Conservation (phyloP, 2,329 filamentous ascomycete genomes). For the Monosporascus sp. region DNA sequence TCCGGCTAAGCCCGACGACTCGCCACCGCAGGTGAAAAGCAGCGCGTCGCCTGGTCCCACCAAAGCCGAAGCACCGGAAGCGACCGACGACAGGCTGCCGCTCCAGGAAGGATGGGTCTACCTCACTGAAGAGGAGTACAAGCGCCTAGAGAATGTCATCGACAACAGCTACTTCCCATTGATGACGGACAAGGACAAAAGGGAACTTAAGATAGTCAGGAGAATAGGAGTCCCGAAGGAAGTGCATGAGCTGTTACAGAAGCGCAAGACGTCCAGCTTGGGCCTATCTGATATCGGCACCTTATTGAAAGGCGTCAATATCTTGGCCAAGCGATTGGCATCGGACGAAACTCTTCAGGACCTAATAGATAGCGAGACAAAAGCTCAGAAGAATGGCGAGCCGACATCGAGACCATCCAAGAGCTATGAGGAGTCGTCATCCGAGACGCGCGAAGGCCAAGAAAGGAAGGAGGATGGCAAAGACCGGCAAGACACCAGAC, state of each 20-base stretch:
- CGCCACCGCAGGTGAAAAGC: conserved; percentile 21
- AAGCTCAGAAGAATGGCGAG: background rate
- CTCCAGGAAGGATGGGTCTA: conserved; percentile 26
- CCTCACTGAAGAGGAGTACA: conserved; percentile 16
- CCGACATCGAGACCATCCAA: conserved; percentile 1
- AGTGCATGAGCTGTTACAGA: conserved; percentile 11
- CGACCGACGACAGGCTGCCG: conserved; percentile 9
- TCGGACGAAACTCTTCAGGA: conserved; percentile 2
- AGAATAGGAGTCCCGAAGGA: conserved; percentile 13
- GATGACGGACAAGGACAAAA: background rate
- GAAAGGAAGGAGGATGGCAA: conserved; percentile 11
- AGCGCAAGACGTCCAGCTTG: conserved; percentile 2
- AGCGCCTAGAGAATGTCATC: conserved; percentile 1
- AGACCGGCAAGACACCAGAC: too few species aligned
- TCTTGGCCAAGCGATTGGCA: conserved; percentile 9
- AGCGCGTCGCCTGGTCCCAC: conserved; percentile 24
- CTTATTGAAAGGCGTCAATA: conserved; percentile 12
- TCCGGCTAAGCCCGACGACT: conserved; percentile 3
- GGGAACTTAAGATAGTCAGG: conserved; percentile 5
- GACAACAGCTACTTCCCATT: background rate
- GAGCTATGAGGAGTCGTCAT: conserved; percentile 9
- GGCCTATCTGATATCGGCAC: conserved; percentile 9
- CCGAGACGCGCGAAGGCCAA: conserved; percentile 14
- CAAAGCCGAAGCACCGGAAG: conserved; percentile 12
- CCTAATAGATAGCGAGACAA: background rate